A percentile compares a stretch with the other conserved stretches of the same genome.
Evolutionary conservation across 176 grass and related monocot species (phyloP).

Genomic region (Dactylis glomerata): DNA sequence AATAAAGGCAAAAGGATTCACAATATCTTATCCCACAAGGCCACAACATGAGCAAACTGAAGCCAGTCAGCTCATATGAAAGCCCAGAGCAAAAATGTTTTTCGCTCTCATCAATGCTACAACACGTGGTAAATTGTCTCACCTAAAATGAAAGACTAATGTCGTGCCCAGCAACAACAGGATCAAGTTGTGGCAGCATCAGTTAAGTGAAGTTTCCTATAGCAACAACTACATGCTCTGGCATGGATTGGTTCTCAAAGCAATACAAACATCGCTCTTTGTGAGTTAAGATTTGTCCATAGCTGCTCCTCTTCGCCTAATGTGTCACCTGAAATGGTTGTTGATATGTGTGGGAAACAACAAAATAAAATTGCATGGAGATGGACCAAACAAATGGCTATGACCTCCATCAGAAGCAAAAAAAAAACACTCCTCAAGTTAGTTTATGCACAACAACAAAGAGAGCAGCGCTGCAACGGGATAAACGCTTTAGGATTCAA

Average conservation of each 20-base stretch:
- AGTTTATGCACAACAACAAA: no score
- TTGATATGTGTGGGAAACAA: no score
- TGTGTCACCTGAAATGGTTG: no score
- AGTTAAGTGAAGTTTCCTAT: conserved; percentile 96
- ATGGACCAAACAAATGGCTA: no score
- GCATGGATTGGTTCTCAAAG: conserved; percentile 93
- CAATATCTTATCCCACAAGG: neutral
- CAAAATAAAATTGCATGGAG: no score
- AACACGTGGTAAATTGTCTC: no score
- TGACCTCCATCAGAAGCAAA: no score
- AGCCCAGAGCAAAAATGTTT: neutral
- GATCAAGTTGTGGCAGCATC: conserved; percentile 81
- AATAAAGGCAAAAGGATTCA: neutral
- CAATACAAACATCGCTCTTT: conserved; percentile 88
- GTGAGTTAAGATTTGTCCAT: conserved; percentile 53
- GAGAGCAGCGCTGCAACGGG: no score
- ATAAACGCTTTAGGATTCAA: no score
- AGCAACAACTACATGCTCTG: conserved; percentile 90
- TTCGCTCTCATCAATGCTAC: neutral
- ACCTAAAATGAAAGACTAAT: conserved; percentile 89
- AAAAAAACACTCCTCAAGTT: no score
- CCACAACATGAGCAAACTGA: neutral
- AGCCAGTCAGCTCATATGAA: neutral
- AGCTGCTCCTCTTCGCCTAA: conserved; percentile 37
- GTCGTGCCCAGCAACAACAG: conserved; percentile 73